Conservation (phyloP, 495 filamentous ascomycete species). For the Amniculicola lignicola region DNA sequence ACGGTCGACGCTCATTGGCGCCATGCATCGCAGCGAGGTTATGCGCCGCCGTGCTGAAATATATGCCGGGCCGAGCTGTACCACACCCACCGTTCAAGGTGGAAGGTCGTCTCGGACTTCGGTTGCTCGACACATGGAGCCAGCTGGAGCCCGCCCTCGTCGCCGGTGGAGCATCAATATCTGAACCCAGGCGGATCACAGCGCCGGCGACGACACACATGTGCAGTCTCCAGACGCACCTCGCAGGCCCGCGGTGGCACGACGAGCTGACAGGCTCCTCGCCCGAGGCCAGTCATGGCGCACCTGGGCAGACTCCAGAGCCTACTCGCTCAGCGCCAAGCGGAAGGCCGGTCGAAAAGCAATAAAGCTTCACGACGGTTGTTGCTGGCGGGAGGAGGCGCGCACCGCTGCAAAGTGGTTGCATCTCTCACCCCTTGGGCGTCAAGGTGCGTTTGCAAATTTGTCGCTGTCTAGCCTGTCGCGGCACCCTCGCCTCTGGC, state of each 20-base stretch:
- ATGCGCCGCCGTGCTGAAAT: too few relatives aligned
- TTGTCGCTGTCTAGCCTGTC: constrained; percentile 2
- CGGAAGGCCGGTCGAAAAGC: constrained; percentile 29
- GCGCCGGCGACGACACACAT: constrained; percentile 10
- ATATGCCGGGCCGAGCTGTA: constrained; percentile 10
- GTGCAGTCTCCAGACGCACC: too few relatives aligned
- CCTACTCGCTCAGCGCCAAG: constrained; percentile 17
- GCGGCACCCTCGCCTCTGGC: constrained; percentile 17
- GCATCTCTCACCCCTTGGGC: constrained; percentile 19
- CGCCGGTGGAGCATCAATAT: not conserved
- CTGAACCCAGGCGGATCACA: constrained; percentile 12
- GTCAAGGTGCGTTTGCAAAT: constrained; percentile 16
- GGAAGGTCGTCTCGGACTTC: constrained; percentile 1
- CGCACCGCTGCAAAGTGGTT: constrained; percentile 6
- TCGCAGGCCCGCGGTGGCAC: constrained; percentile 20
- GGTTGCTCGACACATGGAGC: not conserved
- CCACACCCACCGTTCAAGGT: too few relatives aligned
- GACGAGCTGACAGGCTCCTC: too few relatives aligned
- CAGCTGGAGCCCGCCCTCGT: not conserved
- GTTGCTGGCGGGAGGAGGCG: constrained; percentile 14
- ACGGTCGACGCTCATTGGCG: too few relatives aligned
- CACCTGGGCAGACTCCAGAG: too few relatives aligned
- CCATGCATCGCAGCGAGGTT: too few relatives aligned
- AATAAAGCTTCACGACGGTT: constrained; percentile 1
- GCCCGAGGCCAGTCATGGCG: too few relatives aligned